Percentiles rank a stretch among this genome's conserved stretches.
These are phyloP conservation scores for Cutaneotrichosporon daszewskae DNA, from an alignment of 1,284 basidiomycete genomes.

Conservation along the genomic window DNA sequence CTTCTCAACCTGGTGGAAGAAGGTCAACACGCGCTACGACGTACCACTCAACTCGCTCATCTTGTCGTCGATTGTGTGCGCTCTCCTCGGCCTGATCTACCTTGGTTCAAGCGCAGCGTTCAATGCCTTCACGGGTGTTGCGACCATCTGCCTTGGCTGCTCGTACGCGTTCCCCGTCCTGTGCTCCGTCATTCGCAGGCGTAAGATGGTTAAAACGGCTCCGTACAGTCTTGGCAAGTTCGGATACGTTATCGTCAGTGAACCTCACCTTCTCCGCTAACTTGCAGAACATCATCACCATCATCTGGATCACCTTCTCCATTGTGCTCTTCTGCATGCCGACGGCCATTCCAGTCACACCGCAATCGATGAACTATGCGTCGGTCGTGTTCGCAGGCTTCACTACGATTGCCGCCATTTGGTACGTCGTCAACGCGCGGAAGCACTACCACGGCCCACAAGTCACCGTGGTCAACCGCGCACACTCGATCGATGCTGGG, in stretches of 20 bases:
- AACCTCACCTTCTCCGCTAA: neutral
- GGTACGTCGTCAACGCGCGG: slow-evolving; percentile 53
- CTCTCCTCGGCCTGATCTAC: slow-evolving; percentile 48
- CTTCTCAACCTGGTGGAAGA: slow-evolving; percentile 36
- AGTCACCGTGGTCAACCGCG: no score
- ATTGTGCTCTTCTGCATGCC: slow-evolving; percentile 23
- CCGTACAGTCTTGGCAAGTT: slow-evolving; percentile 40
- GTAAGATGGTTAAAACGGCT: slow-evolving; percentile 38
- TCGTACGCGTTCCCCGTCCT: slow-evolving; percentile 47
- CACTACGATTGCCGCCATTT: slow-evolving; percentile 53
- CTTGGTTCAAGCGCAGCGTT: slow-evolving; percentile 43
- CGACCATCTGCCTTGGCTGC: slow-evolving; percentile 39
- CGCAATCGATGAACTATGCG: slow-evolving; percentile 47
- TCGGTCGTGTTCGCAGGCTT: slow-evolving; percentile 61
- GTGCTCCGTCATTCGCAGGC: slow-evolving; percentile 41
- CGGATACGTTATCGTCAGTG: slow-evolving; percentile 30
- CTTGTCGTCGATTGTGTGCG: slow-evolving; percentile 44
- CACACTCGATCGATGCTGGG: no score
- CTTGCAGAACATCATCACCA: slow-evolving; percentile 35
- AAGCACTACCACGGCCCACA: slow-evolving; percentile 41
- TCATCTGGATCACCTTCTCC: slow-evolving; percentile 16
- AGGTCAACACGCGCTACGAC: slow-evolving; percentile 40
- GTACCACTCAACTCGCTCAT: slow-evolving; percentile 47
- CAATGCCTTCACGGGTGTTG: slow-evolving; percentile 43
- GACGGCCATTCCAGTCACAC: slow-evolving; percentile 31